These are phyloP conservation scores for Hericium alpestre DNA, from an alignment of 768 basidiomycete genomes.

Conservation along the genomic window DNA sequence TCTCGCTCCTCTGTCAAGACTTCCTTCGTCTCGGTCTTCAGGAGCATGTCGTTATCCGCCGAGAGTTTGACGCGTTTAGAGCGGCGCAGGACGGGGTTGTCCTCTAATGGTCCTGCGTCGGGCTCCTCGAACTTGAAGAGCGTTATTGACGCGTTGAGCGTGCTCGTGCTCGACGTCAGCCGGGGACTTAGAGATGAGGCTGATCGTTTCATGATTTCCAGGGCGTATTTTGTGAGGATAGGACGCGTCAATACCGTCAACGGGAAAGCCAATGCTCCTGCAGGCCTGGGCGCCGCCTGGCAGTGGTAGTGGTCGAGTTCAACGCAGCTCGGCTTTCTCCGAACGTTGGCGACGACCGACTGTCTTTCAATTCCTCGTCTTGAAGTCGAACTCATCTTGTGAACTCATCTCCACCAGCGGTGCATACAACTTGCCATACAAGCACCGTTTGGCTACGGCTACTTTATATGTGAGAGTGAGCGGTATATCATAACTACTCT, in stretches of 20 bases:
- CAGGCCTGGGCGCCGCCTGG: too few relatives aligned
- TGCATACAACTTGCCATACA: too few relatives aligned
- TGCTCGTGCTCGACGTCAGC: not conserved
- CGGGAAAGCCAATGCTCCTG: too few relatives aligned
- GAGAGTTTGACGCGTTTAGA: constrained; percentile 24
- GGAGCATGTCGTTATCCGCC: constrained; percentile 4
- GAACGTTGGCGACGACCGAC: too few relatives aligned
- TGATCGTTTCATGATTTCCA: not conserved
- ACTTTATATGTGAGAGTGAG: too few relatives aligned
- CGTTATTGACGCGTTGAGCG: not conserved
- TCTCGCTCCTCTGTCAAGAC: constrained; percentile 4
- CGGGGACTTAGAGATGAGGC: not conserved
- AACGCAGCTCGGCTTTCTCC: too few relatives aligned
- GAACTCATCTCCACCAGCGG: too few relatives aligned
- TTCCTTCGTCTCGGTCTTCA: not conserved
- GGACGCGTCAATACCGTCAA: not conserved
- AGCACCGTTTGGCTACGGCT: too few relatives aligned
- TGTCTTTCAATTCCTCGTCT: too few relatives aligned
- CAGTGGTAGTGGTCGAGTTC: too few relatives aligned
- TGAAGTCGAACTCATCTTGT: too few relatives aligned
- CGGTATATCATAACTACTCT: too few relatives aligned
- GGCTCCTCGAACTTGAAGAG: constrained; percentile 1
- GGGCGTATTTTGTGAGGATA: not conserved
- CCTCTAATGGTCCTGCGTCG: not conserved
- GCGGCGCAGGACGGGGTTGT: constrained; percentile 13